Percentiles rank a stretch among this genome's conserved stretches.
Evolutionary conservation across 495 filamentous ascomycete genomes (phyloP).

Genomic region (Cercophora scortea): DNA sequence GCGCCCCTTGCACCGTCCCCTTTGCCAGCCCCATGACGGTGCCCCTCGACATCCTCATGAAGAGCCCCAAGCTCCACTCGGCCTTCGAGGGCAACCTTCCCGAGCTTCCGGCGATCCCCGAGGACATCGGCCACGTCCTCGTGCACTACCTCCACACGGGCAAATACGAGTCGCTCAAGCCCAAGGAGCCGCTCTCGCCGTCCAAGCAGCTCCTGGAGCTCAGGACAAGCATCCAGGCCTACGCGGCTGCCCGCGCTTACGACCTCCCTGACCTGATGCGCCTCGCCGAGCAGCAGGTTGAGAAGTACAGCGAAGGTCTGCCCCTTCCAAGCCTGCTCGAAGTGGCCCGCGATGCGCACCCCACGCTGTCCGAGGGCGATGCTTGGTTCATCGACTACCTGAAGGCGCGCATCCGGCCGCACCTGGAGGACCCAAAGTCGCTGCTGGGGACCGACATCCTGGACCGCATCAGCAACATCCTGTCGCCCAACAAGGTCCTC

Average conservation of each 20-base stretch:
- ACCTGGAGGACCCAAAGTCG: slow-evolving; percentile 20
- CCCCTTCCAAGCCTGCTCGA: slow-evolving; percentile 22
- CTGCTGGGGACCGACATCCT: slow-evolving; percentile 20
- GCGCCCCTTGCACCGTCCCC: slow-evolving; percentile 21
- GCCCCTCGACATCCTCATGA: slow-evolving; percentile 21
- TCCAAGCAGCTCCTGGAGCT: slow-evolving; percentile 22
- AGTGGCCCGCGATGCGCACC: slow-evolving; percentile 22
- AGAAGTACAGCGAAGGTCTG: slow-evolving; percentile 20
- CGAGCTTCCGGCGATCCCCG: slow-evolving; percentile 19
- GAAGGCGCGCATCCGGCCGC: slow-evolving; percentile 20
- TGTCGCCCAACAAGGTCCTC: slow-evolving; percentile 24
- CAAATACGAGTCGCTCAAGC: slow-evolving; percentile 24
- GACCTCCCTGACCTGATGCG: slow-evolving; percentile 26
- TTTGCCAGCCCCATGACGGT: slow-evolving; percentile 24
- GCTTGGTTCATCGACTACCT: slow-evolving; percentile 26
- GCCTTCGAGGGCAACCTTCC: slow-evolving; percentile 21
- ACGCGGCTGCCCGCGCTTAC: slow-evolving; percentile 20
- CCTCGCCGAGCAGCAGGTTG: slow-evolving; percentile 20
- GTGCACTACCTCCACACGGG: slow-evolving; percentile 28
- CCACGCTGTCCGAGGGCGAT: slow-evolving; percentile 20
- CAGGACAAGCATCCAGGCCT: slow-evolving; percentile 23
- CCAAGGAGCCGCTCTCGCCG: slow-evolving; percentile 12
- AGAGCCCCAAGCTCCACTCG: slow-evolving; percentile 23
- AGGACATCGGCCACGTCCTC: slow-evolving; percentile 27
- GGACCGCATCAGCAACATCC: slow-evolving; percentile 24